Evolutionary conservation across 768 basidiomycete genomes (phyloP), one percentile per base, ranked within the genome.

Genomic region (Scleroderma citrinum): DNA sequence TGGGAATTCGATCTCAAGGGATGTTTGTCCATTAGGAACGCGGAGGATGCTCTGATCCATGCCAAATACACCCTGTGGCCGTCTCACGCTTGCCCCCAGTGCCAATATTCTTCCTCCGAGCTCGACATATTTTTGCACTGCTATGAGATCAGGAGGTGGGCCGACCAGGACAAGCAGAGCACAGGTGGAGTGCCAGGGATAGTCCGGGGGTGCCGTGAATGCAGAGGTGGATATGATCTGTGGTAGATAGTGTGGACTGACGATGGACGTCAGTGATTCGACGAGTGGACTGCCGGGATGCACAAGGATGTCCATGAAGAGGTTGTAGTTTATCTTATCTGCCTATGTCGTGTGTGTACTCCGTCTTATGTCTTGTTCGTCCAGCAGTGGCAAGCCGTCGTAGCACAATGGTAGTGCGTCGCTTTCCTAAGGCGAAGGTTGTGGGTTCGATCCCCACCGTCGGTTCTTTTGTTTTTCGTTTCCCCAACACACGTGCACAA

Each of bases 81-180:
- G 78, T 43, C 77, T 83, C 1, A 76, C 74, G 1, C 80, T 78
- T 5, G 78, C 77, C 41, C 83, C 81, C 12, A 92, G 69, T 3
- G 80, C 82, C 4, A 93, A 68, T 54, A 84, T 77, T n/a, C 69
- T 69, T 2, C 93, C 92, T 0, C 92, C 92, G 7, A 67, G 55
- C 35, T 80, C 72, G 7, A 87, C 77, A 54, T 80, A 95, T 3
- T 71, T 71, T 44, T 70, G 71, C 42, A 93, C 80, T 2, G 74
- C 62, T 10, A 69, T 46, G 20, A 70, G 66, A 45, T 65, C 59
- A 55, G 71, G 62, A 8, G 65, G 76, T 17, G 42, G 77, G 77
- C 48, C 82, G 75, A n/a, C 88, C 81, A 95, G 69, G 44, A 93
- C 85, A 16, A 97, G 77, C 2, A 95, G 72, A 2, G 85, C 83